A percentile compares a stretch with the other conserved stretches of the same genome.
These are phyloP conservation scores for Aspergillus uvarum DNA, from an alignment of 2,329 filamentous ascomycete species.

Conservation along the genomic window DNA sequence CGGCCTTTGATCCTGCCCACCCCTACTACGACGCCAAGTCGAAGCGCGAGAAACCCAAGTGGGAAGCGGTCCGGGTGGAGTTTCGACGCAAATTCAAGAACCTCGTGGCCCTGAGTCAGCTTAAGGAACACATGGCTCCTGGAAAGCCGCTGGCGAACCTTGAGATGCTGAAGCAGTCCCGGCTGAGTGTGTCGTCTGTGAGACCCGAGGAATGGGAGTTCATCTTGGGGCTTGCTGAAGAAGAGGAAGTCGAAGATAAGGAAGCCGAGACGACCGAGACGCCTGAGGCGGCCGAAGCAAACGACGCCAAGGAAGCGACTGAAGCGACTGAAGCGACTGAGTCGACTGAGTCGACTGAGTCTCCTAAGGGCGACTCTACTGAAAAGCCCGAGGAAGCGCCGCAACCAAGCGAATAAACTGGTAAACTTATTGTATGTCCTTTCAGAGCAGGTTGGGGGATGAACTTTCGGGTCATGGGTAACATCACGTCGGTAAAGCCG, in stretches of 20 bases:
- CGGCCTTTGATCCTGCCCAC: conserved; percentile 67
- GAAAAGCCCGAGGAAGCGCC: conserved; percentile 11
- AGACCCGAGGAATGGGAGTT: conserved; percentile 49
- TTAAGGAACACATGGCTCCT: conserved; percentile 63
- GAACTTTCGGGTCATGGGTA: conserved; percentile 1
- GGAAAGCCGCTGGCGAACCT: conserved; percentile 65
- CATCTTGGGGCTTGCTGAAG: conserved; percentile 45
- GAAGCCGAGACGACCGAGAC: not conserved
- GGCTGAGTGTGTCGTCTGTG: conserved; percentile 71
- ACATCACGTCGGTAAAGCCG: conserved; percentile 9
- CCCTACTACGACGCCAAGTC: conserved; percentile 85
- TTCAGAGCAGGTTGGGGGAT: not conserved
- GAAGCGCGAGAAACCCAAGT: conserved; percentile 67
- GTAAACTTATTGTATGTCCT: conserved; percentile 1
- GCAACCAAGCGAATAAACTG: conserved; percentile 17
- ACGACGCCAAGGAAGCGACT: not conserved
- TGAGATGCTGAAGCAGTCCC: conserved; percentile 78
- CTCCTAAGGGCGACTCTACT: conserved; percentile 8
- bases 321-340: not conserved
- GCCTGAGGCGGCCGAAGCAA: not conserved
- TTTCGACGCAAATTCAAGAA: conserved; percentile 80
- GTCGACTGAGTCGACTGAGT: not conserved
- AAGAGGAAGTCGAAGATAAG: conserved; percentile 22
- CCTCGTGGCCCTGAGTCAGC: conserved; percentile 67
- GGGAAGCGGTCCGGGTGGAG: conserved; percentile 85